A percentile compares a stretch with the other conserved stretches of the same genome.
Conservation (phyloP, 129 eudicot species). For the Glebionis coronaria region DNA sequence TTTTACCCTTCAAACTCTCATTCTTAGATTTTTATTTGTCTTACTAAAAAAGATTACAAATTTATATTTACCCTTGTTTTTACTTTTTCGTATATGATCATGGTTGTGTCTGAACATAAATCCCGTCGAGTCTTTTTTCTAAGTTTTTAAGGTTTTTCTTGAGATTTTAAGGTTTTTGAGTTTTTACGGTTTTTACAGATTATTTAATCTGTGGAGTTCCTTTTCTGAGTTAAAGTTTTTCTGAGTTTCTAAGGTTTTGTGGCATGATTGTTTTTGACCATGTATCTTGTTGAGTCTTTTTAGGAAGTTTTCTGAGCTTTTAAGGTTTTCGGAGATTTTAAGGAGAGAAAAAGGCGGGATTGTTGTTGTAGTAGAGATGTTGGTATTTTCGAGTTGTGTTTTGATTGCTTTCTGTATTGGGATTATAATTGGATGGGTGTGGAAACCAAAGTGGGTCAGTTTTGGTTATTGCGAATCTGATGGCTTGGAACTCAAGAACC, state of each 20-base stretch:
- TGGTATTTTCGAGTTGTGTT: slow-evolving; percentile 39
- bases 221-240: neutral
- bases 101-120: slow-evolving; percentile 31
- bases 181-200: slow-evolving; percentile 22
- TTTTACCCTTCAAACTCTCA: slow-evolving; percentile 16
- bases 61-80: slow-evolving; percentile 11
- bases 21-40: neutral
- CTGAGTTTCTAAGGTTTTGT: neutral
- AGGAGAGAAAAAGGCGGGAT: slow-evolving; percentile 39
- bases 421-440: slow-evolving; percentile 71
- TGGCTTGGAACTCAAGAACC: slow-evolving; percentile 26
- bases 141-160: neutral
- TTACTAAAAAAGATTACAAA: neutral
- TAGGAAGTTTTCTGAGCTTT: slow-evolving; percentile 31
- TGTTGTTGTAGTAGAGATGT: slow-evolving; percentile 32
- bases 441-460: slow-evolving; percentile 79
- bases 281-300: slow-evolving; percentile 43
- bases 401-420: slow-evolving; percentile 60
- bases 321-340: slow-evolving; percentile 43
- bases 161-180: slow-evolving; percentile 45
- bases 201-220: neutral
- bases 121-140: slow-evolving; percentile 43
- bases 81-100: slow-evolving; percentile 15
- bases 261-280: slow-evolving; percentile 8
- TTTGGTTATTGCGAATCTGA: slow-evolving; percentile 43